Evolutionary conservation across 1,284 basidiomycete genomes (phyloP), one percentile per base, ranked within the genome.

Genomic region (Agroathelia rolfsii): DNA sequence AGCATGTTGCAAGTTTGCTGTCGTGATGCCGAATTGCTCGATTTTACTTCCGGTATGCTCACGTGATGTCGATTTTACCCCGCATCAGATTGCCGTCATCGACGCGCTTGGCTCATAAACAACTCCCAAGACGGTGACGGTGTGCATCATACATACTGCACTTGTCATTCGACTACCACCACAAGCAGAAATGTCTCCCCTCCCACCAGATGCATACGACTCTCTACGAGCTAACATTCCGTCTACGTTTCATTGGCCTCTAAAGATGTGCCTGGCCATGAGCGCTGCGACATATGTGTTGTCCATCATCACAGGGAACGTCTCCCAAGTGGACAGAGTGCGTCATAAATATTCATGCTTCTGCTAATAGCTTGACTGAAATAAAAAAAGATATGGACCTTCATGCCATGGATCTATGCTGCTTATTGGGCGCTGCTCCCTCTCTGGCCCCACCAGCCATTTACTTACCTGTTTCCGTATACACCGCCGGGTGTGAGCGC

Each of bases 381-480:
- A 53, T 58, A 33, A 40, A 51, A 17, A 31, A 49, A 24, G 8
- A 24, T n/a, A 12, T 87, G 81, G 80, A 82, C 81, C 0, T 76
- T 90, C 49, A 56, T 88, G 32, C 89, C 90, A 0, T 69, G 79
- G 5, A 64, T 89, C 13, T 90, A 89, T 52, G 73, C 78, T 0
- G 70, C 71, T 0, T 81, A 87, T 47, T 84, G 76, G 47, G 77
- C 81, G 1, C 53, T 85, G 11, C 49, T 83, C 3, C 82, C 83
- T 1, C 53, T 80, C 8, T 78, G 76, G 69, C 72, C 78, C 0
- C 55, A 28, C 9, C 24, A 51, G 32, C 50, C 50, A 2, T 62
- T 62, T 39, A 59, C 61, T 12, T n/a, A n/a, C n/a, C 48, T 77
- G 6, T 48, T 56, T 25, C 83, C 84, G 6, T 72, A 68, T 44